Percentiles rank a stretch among this genome's conserved stretches.
These are phyloP conservation scores for Larix kaempferi DNA, from an alignment of 75 land plant genomes.

Conservation along the genomic window DNA sequence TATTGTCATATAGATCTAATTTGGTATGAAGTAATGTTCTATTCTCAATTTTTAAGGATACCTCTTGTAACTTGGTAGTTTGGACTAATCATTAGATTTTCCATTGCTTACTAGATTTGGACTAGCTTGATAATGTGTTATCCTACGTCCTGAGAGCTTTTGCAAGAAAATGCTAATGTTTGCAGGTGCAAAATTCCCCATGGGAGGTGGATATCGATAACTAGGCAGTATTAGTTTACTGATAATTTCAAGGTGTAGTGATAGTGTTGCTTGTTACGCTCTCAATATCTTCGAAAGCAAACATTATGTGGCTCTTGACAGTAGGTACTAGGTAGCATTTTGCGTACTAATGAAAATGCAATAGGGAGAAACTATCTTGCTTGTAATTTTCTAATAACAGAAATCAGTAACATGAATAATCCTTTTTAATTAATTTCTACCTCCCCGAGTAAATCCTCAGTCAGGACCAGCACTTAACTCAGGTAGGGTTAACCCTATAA, in stretches of 20 bases:
- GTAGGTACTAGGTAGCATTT: not conserved
- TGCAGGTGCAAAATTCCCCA: not conserved
- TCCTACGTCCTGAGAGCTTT: not conserved
- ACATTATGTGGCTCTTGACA: not conserved
- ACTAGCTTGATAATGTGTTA: not conserved
- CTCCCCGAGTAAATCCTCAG: not conserved
- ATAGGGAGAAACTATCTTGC: not conserved
- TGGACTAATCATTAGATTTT: not conserved
- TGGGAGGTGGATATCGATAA: not conserved
- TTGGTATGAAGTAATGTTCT: not conserved
- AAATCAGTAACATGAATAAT: not conserved
- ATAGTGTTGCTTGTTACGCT: not conserved
- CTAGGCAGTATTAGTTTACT: not conserved
- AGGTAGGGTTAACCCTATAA: too few species aligned
- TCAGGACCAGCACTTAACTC: too few species aligned
- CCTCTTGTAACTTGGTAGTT: not conserved
- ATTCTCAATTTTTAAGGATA: not conserved
- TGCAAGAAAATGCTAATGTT: not conserved
- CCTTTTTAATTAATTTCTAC: not conserved
- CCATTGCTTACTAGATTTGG: not conserved
- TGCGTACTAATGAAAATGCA: not conserved
- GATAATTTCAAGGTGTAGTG: too few species aligned
- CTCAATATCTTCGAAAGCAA: not conserved
- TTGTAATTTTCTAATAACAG: not conserved
- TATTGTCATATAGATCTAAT: not conserved